Conservation (phyloP, 129 eudicot species). For the Tagetes erecta region DNA sequence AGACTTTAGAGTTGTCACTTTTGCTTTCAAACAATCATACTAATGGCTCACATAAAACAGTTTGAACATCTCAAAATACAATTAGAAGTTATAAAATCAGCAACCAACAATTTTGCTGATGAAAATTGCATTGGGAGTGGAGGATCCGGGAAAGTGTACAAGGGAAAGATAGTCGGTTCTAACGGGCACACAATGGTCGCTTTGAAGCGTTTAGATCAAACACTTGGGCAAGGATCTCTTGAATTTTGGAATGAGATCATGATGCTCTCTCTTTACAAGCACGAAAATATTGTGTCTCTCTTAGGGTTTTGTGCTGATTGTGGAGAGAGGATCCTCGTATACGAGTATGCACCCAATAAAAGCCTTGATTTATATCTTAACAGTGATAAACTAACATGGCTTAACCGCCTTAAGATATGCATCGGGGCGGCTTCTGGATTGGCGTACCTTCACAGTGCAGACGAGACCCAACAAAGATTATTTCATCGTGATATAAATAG, state of each 20-base stretch:
- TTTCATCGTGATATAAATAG: slow-evolving; percentile 11
- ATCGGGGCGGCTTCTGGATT: background rate
- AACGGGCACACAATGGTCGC: background rate
- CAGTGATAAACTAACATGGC: background rate
- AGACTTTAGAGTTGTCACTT: too few species aligned
- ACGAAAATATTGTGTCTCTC: background rate
- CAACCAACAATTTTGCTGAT: too few species aligned
- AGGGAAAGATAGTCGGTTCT: background rate
- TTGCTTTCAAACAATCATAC: background rate
- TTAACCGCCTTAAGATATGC: background rate
- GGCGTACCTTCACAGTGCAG: background rate
- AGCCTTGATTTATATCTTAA: background rate
- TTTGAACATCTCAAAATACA: slow-evolving; percentile 4
- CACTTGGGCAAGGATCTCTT: background rate
- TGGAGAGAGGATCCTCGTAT: background rate
- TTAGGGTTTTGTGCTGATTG: background rate
- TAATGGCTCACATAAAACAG: background rate
- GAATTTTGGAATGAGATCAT: slow-evolving; percentile 9
- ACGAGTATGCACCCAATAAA: background rate
- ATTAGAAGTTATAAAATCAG: too few species aligned
- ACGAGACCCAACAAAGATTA: background rate
- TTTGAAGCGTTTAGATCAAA: background rate
- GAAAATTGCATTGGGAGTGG: too few species aligned
- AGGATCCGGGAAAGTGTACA: background rate
- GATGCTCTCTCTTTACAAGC: background rate